Evolutionary conservation across 805 yeast species (phyloP).

Genomic region (Starmera caribaea): DNA sequence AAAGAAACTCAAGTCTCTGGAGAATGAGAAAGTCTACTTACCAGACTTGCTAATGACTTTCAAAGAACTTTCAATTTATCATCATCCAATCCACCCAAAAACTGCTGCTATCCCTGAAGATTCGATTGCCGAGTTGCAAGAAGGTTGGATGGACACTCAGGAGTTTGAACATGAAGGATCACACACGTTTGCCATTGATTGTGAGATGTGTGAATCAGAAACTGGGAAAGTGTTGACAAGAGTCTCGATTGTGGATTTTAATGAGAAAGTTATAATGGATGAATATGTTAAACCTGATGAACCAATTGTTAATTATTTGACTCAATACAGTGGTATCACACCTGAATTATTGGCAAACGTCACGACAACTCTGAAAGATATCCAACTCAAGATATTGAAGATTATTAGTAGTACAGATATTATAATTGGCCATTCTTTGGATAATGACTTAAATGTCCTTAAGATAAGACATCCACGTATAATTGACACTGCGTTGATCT

Average conservation of each 20-base stretch:
- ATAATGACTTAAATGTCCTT: conserved; percentile 69
- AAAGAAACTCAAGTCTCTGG: conserved; percentile 21
- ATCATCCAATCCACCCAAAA: conserved; percentile 53
- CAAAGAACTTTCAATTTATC: conserved; percentile 37
- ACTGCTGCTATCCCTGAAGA: conserved; percentile 10
- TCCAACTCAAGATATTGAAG: conserved; percentile 46
- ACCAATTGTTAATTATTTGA: conserved; percentile 70
- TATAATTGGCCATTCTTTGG: conserved; percentile 84
- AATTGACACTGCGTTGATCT: conserved; percentile 72
- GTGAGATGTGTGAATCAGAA: conserved; percentile 80
- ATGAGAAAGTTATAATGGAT: conserved; percentile 54
- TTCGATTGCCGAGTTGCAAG: conserved; percentile 5
- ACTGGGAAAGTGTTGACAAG: conserved; percentile 64
- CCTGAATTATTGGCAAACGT: conserved; percentile 52
- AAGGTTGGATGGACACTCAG: conserved; percentile 47
- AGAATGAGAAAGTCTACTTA: conserved; percentile 28
- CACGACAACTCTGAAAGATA: conserved; percentile 54
- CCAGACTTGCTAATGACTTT: conserved; percentile 43
- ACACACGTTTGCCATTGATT: conserved; percentile 73
- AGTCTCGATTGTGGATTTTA: conserved; percentile 61
- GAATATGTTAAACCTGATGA: conserved; percentile 70
- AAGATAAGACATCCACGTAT: conserved; percentile 61
- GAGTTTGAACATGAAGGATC: conserved; percentile 47
- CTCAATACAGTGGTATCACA: conserved; percentile 83
- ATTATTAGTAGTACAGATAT: conserved; percentile 49